Evolutionary conservation across 1,284 basidiomycete genomes (phyloP).

Genomic region (Chalciporus sp.): DNA sequence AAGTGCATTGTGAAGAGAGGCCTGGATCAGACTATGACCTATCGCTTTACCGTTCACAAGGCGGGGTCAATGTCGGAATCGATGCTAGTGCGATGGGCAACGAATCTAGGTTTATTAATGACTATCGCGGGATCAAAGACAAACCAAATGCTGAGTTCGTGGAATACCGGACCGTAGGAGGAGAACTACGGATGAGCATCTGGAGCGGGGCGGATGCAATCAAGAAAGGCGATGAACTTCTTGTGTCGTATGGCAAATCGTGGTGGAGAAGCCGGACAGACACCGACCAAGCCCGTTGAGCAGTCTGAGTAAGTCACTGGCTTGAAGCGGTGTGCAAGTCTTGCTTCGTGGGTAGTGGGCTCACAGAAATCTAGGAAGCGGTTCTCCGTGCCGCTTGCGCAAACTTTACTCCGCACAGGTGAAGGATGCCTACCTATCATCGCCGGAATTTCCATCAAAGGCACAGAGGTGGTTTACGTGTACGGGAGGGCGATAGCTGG

Average conservation of each 20-base stretch:
- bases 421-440: background rate
- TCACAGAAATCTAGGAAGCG: background rate
- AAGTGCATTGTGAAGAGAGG: slow-evolving; percentile 79
- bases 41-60: slow-evolving; percentile 64
- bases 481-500: background rate
- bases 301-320: background rate
- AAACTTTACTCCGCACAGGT: background rate
- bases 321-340: background rate
- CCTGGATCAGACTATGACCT: slow-evolving; percentile 83
- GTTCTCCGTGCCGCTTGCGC: background rate
- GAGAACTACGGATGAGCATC: slow-evolving; percentile 77
- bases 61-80: slow-evolving; percentile 60
- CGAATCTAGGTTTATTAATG: slow-evolving; percentile 86
- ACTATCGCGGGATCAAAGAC: slow-evolving; percentile 73
- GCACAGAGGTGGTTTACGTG: background rate
- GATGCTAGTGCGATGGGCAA: slow-evolving; percentile 82
- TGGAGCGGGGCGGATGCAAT: slow-evolving; percentile 66
- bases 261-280: slow-evolving; percentile 69
- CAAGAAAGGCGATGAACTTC: slow-evolving; percentile 81
- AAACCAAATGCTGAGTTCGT: slow-evolving; percentile 79
- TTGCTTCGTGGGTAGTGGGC: background rate
- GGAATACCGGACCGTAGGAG: slow-evolving; percentile 55
- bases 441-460: background rate
- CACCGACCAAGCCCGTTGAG: background rate
- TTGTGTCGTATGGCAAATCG: slow-evolving; percentile 92